Evolutionary conservation across 352 stramenopile species (phyloP).

Genomic region (Pythium rishiriense): DNA sequence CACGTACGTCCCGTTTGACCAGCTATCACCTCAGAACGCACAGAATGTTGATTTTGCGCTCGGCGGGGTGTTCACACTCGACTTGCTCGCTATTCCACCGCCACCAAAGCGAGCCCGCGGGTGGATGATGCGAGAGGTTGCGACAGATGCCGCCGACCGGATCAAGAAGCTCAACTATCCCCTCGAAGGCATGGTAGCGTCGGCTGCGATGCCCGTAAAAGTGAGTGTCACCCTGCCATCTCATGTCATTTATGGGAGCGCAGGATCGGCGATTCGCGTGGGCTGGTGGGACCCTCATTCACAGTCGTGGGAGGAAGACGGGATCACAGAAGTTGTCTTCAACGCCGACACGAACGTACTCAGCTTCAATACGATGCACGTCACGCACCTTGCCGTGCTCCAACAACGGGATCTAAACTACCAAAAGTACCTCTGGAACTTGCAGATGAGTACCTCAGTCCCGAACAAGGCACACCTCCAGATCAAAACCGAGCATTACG

Average conservation of each 20-base stretch:
- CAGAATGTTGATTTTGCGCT: conserved; percentile 49
- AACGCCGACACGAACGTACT: conserved; percentile 58
- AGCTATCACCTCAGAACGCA: conserved; percentile 30
- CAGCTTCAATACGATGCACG: conserved; percentile 73
- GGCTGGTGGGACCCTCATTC: conserved; percentile 64
- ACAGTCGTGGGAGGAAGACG: conserved; percentile 72
- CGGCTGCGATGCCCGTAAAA: conserved; percentile 67
- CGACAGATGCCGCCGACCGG: conserved; percentile 38
- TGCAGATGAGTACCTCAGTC: conserved; percentile 56
- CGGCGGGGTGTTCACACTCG: conserved; percentile 64
- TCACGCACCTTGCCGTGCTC: conserved; percentile 70
- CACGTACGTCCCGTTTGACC: conserved; percentile 64
- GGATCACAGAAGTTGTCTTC: conserved; percentile 65
- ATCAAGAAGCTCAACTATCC: conserved; percentile 72
- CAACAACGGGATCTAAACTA: conserved; percentile 72
- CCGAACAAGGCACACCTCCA: conserved; percentile 40
- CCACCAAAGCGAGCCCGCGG: conserved; percentile 67
- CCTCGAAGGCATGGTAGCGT: conserved; percentile 71
- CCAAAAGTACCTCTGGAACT: conserved; percentile 59
- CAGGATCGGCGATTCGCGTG: conserved; percentile 38
- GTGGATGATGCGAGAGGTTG: conserved; percentile 78
- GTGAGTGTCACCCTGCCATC: conserved; percentile 48
- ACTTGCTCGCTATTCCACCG: conserved; percentile 65
- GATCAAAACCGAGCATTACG: conserved; percentile 57
- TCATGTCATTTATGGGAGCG: conserved; percentile 46